A percentile compares a stretch with the other conserved stretches of the same genome.
These are phyloP conservation scores for Xylariaceae sp. DNA, from an alignment of 2,329 filamentous ascomycete genomes.

Conservation along the genomic window DNA sequence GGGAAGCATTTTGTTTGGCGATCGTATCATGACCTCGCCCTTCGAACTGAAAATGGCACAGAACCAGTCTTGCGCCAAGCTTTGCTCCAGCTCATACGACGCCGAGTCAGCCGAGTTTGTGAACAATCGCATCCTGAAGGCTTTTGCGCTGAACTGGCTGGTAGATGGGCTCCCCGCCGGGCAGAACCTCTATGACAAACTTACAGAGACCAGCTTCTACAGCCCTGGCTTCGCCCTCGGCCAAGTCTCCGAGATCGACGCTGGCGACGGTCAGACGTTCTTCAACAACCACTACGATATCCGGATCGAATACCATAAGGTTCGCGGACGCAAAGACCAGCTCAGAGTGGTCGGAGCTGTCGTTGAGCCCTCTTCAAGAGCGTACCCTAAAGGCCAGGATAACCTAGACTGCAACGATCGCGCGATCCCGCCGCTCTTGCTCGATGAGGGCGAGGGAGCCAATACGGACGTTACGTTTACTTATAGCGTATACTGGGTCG, in stretches of 20 bases:
- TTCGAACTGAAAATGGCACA: constrained; percentile 82
- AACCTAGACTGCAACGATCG: constrained; percentile 60
- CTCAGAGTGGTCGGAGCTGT: constrained; percentile 89
- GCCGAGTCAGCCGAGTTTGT: constrained; percentile 70
- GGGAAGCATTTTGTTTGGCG: constrained; percentile 94
- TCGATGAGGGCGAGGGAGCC: constrained; percentile 54
- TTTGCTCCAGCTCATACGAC: constrained; percentile 67
- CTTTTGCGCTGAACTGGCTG: constrained; percentile 92
- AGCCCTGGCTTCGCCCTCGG: constrained; percentile 88
- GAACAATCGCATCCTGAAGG: constrained; percentile 75
- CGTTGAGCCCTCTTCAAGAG: constrained; percentile 74
- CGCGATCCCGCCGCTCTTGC: constrained; percentile 51
- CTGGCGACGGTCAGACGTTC: constrained; percentile 49
- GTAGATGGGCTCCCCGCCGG: constrained; percentile 92
- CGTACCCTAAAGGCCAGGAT: constrained; percentile 44
- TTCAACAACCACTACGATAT: constrained; percentile 98
- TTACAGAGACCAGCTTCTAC: constrained; percentile 77
- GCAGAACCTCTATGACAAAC: constrained; percentile 72
- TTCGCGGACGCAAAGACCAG: constrained; percentile 60
- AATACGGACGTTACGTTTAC: constrained; percentile 73
- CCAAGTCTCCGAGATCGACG: constrained; percentile 38
- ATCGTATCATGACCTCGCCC: constrained; percentile 94
- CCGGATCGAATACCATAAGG: constrained; percentile 83
- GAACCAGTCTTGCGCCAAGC: constrained; percentile 81
- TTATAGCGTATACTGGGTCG: constrained; percentile 87